Conservation (phyloP, 768 basidiomycete genomes). For the Kwoniella shandongensis region DNA sequence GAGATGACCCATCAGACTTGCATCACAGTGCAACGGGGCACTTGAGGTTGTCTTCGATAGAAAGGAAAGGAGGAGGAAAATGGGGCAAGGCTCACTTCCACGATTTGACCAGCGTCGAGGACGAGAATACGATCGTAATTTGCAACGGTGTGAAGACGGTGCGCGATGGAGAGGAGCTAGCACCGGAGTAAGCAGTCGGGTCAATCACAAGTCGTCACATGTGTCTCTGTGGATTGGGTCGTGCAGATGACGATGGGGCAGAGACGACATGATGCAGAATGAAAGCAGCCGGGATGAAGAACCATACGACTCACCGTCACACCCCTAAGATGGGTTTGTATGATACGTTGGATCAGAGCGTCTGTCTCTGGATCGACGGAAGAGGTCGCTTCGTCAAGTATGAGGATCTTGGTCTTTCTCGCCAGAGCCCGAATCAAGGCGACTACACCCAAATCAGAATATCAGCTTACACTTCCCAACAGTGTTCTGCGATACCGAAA, state of each 20-base stretch:
- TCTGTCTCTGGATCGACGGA: slow-evolving; percentile 62
- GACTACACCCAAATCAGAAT: slow-evolving; percentile 38
- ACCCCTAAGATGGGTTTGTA: slow-evolving; percentile 61
- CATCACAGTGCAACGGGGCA: slow-evolving; percentile 1
- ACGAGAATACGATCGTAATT: slow-evolving; percentile 54
- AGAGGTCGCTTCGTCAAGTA: slow-evolving; percentile 59
- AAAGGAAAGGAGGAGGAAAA: slow-evolving; percentile 62
- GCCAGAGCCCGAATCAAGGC: slow-evolving; percentile 65
- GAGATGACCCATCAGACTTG: background rate
- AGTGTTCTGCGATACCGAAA: no score
- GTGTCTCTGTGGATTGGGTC: no score
- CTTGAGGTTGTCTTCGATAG: slow-evolving; percentile 61
- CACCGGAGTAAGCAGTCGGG: background rate
- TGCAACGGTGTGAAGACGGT: slow-evolving; percentile 46
- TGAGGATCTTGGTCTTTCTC: slow-evolving; percentile 63
- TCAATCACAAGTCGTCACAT: no score
- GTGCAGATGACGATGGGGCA: no score
- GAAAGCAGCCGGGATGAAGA: no score
- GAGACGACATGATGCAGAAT: no score
- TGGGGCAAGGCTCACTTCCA: slow-evolving; percentile 17
- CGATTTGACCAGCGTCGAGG: slow-evolving; percentile 9
- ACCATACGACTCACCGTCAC: slow-evolving; percentile 29
- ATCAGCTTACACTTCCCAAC: background rate
- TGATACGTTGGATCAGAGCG: slow-evolving; percentile 63
- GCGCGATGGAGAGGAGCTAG: slow-evolving; percentile 42